Percentiles rank a stretch among this genome's conserved stretches.
phyloP scores from a whole-genome alignment of 768 basidiomycete genomes.

The Boletus sensibilis region DNA sequence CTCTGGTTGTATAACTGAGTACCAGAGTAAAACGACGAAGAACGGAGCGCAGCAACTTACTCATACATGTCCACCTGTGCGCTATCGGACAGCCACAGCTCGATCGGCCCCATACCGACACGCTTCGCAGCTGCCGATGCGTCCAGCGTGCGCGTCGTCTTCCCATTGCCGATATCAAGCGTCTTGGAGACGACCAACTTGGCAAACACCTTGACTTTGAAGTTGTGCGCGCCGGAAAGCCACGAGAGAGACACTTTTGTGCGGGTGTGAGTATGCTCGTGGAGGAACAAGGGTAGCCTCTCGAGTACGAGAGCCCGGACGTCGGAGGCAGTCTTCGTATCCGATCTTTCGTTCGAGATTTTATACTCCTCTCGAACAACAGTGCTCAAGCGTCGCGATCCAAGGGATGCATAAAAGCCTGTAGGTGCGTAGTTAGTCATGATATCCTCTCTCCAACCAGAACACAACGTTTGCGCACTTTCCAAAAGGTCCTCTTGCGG shows the following conservation, averaged over 20 bases:
- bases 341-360: slow-evolving; percentile 49
- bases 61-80: slow-evolving; percentile 88
- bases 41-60: slow-evolving; percentile 46
- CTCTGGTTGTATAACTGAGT: slow-evolving; percentile 42
- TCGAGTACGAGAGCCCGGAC: slow-evolving; percentile 69
- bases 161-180: slow-evolving; percentile 51
- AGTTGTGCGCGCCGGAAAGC: slow-evolving; percentile 62
- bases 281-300: slow-evolving; percentile 85
- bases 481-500: slow-evolving; percentile 92
- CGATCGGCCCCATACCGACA: slow-evolving; percentile 56
- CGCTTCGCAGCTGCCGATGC: slow-evolving; percentile 70
- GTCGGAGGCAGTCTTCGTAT: slow-evolving; percentile 48
- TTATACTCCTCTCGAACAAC: slow-evolving; percentile 79
- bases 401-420: slow-evolving; percentile 78
- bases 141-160: slow-evolving; percentile 55
- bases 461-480: slow-evolving; percentile 39
- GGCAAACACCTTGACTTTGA: slow-evolving; percentile 66
- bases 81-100: slow-evolving; percentile 75
- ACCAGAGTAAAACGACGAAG: background rate
- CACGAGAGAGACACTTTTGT: slow-evolving; percentile 63
- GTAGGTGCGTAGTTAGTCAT: background rate
- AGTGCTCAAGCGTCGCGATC: slow-evolving; percentile 68
- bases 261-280: slow-evolving; percentile 76
- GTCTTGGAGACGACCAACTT: slow-evolving; percentile 64
- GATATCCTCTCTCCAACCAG: background rate